These are phyloP conservation scores for Perilla frutescens DNA, from an alignment of 257 asterid genomes.

Conservation along the genomic window DNA sequence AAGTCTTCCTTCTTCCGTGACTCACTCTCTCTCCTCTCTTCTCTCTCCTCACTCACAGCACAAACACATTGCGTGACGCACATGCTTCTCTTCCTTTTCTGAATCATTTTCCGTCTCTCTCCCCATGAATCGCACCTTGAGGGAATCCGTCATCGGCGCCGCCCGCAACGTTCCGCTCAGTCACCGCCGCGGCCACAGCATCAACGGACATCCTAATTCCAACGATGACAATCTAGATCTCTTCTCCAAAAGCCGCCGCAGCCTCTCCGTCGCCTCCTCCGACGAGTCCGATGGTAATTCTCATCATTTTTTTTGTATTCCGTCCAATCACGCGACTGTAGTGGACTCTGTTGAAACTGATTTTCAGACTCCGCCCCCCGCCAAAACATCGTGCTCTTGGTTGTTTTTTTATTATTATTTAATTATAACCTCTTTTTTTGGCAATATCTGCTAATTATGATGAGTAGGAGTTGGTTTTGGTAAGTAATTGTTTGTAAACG, in stretches of 20 bases:
- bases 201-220: constrained; percentile 47
- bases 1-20: constrained; percentile 37
- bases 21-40: constrained; percentile 20
- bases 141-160: constrained; percentile 62
- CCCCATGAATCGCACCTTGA: constrained; percentile 68
- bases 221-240: constrained; percentile 76
- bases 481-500: constrained; percentile 22
- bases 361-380: constrained; percentile 1
- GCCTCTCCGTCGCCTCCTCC: constrained; percentile 60
- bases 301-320: background rate
- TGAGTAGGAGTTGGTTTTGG: constrained; percentile 9
- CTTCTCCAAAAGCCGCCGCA: constrained; percentile 84
- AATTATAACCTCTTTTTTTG: background rate
- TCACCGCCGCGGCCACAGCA: constrained; percentile 80
- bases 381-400: background rate
- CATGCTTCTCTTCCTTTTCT: constrained; percentile 28
- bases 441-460: constrained; percentile 25
- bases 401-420: background rate
- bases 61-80: constrained; percentile 6
- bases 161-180: constrained; percentile 51
- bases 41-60: background rate
- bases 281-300: constrained; percentile 50
- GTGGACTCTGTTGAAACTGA: constrained; percentile 10
- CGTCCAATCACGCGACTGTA: constrained; percentile 15
- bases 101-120: background rate